These are phyloP conservation scores for Pelargonium fulgidum DNA, from an alignment of 441 rosid species.

Conservation along the genomic window DNA sequence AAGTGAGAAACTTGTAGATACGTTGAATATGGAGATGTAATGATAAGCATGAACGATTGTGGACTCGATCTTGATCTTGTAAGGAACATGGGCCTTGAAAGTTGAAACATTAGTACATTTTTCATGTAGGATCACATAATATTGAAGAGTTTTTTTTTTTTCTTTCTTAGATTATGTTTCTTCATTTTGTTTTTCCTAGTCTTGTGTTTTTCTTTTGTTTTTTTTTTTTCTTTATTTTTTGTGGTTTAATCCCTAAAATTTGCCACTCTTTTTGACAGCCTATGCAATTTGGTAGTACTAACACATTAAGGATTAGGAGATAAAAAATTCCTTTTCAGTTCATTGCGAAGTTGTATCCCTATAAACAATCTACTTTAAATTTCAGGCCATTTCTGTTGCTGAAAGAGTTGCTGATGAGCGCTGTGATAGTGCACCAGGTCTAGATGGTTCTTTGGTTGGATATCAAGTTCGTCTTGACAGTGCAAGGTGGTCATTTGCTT, in stretches of 20 bases:
- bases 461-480: slow-evolving; percentile 98
- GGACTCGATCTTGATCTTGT: too few species aligned
- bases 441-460: slow-evolving; percentile 76
- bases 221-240: too few species aligned
- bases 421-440: slow-evolving; percentile 83
- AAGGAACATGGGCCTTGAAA: too few species aligned
- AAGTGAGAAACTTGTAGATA: too few species aligned
- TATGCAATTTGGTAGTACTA: slow-evolving; percentile 1
- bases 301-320: background rate
- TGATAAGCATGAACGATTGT: too few species aligned
- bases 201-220: background rate
- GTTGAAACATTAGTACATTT: too few species aligned
- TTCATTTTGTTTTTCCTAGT: background rate
- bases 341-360: background rate
- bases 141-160: background rate
- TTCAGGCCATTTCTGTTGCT: slow-evolving; percentile 94
- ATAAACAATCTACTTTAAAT: slow-evolving; percentile 9
- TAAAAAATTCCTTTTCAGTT: background rate
- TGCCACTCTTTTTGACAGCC: background rate
- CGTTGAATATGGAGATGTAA: too few species aligned
- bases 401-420: slow-evolving; percentile 96
- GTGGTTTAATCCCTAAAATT: background rate
- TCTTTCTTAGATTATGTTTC: too few species aligned
- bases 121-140: background rate
- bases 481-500: slow-evolving; percentile 52